Evolutionary conservation across 305 asterid species (phyloP).

Genomic region (Striga hermonthica): DNA sequence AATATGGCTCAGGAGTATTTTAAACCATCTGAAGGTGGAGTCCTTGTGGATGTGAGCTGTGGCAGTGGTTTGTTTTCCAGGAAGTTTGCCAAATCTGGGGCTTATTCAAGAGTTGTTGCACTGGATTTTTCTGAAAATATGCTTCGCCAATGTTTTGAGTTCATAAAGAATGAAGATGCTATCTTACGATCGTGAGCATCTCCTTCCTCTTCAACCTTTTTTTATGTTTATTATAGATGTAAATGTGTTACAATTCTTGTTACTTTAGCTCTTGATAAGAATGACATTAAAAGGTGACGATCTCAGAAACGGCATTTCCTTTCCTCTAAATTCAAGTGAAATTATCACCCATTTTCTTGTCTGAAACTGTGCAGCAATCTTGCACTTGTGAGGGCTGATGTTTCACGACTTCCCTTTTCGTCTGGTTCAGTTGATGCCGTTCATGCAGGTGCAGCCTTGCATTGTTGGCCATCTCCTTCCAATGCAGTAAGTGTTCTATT

Average conservation of each 20-base stretch:
- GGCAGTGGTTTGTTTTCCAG: conserved; percentile 95
- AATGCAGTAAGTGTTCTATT: conserved; percentile 56
- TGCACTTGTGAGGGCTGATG: conserved; percentile 94
- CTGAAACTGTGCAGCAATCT: conserved; percentile 51
- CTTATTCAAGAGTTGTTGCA: conserved; percentile 74
- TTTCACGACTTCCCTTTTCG: conserved; percentile 87
- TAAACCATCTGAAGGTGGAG: conserved; percentile 73
- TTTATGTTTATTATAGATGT: conserved; percentile 8
- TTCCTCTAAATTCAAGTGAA: conserved; percentile 8
- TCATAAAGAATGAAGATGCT: conserved; percentile 61
- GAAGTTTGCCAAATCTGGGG: conserved; percentile 78
- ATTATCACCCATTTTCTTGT: conserved; percentile 1
- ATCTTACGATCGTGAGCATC: conserved; percentile 63
- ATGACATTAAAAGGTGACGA: not conserved
- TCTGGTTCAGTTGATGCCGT: conserved; percentile 87
- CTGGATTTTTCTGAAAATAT: conserved; percentile 92
- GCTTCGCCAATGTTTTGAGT: conserved; percentile 88
- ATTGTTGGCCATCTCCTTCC: conserved; percentile 99
- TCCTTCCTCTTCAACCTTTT: conserved; percentile 21
- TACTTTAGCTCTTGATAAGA: no score
- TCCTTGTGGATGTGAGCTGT: conserved; percentile 84
- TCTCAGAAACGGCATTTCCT: not conserved
- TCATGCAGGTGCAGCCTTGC: conserved; percentile 97
- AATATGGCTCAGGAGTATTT: conserved; percentile 86
- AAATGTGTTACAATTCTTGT: not conserved